Percentiles rank a stretch among this genome's conserved stretches.
Evolutionary conservation across 345 rosid genomes (phyloP).

Genomic region (Citrus hindsii): DNA sequence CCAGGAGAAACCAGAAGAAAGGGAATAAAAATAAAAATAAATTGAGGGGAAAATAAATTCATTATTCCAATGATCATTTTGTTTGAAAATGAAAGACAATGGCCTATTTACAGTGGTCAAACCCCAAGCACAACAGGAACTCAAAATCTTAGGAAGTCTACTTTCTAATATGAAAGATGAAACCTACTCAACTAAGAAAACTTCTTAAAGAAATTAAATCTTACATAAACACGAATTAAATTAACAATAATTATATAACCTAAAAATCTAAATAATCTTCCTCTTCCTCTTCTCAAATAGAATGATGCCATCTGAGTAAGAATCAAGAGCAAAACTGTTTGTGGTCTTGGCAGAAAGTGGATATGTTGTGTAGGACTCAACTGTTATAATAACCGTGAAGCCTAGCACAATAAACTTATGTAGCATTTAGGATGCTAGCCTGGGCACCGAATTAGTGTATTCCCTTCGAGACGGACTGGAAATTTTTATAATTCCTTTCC

Average conservation of each 20-base stretch:
- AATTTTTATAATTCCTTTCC: not conserved
- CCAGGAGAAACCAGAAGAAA: not conserved
- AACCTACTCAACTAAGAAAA: not conserved
- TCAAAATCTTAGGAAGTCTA: not conserved
- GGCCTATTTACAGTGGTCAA: not conserved
- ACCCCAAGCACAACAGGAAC: not conserved
- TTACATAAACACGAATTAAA: not conserved
- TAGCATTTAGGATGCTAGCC: not conserved
- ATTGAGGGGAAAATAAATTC: not conserved
- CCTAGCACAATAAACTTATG: not conserved
- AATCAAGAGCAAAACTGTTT: not conserved
- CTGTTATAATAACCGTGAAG: not conserved
- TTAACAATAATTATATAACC: not conserved
- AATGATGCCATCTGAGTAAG: not conserved
- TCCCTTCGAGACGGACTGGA: not conserved
- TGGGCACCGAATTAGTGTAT: not conserved
- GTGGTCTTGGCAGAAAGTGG: not conserved
- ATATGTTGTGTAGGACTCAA: not conserved
- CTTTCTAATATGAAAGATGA: not conserved
- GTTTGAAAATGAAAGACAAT: not conserved
- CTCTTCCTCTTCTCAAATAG: not conserved
- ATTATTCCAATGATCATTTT: not conserved
- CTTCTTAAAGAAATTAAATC: not conserved
- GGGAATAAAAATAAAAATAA: not conserved
- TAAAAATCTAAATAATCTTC: not conserved